Evolutionary conservation across 495 filamentous ascomycete genomes (phyloP).

Genomic region (Penicillium soppii): DNA sequence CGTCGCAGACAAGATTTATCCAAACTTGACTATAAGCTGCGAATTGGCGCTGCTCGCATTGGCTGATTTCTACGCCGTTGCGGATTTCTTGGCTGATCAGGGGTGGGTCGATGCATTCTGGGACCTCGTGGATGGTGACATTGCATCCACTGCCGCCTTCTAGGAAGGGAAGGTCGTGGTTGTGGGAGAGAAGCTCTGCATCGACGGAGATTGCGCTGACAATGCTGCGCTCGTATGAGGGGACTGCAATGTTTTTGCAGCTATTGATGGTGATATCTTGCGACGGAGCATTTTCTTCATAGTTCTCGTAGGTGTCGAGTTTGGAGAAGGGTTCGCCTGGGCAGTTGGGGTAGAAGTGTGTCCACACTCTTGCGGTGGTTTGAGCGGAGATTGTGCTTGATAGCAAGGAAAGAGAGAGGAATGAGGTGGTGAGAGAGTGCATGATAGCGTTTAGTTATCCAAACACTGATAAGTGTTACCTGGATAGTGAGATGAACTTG

Average conservation of each 20-base stretch:
- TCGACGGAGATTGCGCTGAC: constrained; percentile 36
- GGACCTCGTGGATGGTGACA: constrained; percentile 37
- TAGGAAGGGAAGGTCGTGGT: constrained; percentile 13
- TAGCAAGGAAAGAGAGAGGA: constrained; percentile 24
- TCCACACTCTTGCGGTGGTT: constrained; percentile 30
- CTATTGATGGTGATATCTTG: constrained; percentile 23
- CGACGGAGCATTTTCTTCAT: constrained; percentile 24
- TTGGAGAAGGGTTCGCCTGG: constrained; percentile 24
- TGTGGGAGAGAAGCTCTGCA: constrained; percentile 21
- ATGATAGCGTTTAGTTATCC: constrained; percentile 6
- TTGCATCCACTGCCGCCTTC: constrained; percentile 25
- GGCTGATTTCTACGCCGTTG: constrained; percentile 25
- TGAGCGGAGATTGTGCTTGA: constrained; percentile 23
- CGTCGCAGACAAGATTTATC: constrained; percentile 32
- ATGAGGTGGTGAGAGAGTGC: constrained; percentile 16
- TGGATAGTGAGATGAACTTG: background rate
- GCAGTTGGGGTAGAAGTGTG: constrained; percentile 40
- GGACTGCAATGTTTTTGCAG: constrained; percentile 34
- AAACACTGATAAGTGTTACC: background rate
- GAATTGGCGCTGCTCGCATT: constrained; percentile 27
- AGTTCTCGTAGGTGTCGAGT: constrained; percentile 28
- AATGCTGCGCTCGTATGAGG: constrained; percentile 23
- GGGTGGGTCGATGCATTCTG: constrained; percentile 34
- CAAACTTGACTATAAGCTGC: constrained; percentile 33
- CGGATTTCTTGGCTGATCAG: constrained; percentile 26